These are phyloP conservation scores for Pseudonitzschia pungens DNA, from an alignment of 108 stramenopile species.

Conservation along the genomic window DNA sequence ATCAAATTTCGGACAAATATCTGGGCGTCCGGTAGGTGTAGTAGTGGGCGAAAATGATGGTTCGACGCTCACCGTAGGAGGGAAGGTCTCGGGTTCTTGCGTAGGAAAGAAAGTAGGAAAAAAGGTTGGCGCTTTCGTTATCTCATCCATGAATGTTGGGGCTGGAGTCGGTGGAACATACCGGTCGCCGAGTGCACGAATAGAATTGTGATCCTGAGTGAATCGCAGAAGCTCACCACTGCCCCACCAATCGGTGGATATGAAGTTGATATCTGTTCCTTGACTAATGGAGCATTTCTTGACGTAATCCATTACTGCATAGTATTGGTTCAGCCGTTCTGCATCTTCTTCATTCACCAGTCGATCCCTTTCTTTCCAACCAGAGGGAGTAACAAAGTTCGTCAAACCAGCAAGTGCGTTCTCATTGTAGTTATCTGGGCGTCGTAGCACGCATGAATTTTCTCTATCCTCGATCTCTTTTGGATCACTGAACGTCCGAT, in stretches of 20 bases:
- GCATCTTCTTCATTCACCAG: slow-evolving; percentile 7
- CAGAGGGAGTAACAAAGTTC: slow-evolving; percentile 47
- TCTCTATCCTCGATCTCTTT: slow-evolving; percentile 41
- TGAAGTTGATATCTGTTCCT: slow-evolving; percentile 37
- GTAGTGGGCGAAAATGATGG: neutral
- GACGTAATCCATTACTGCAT: slow-evolving; percentile 34
- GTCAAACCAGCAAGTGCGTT: slow-evolving; percentile 54
- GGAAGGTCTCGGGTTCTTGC: neutral
- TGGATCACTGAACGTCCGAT: slow-evolving; percentile 26
- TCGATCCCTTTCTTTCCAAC: neutral
- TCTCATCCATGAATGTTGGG: neutral
- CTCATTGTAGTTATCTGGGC: slow-evolving; percentile 20
- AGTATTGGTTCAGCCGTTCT: slow-evolving; percentile 38
- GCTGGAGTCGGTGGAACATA: neutral
- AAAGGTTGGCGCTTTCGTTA: neutral
- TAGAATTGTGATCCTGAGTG: slow-evolving; percentile 47
- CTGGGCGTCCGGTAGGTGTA: neutral
- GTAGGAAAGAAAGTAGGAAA: neutral
- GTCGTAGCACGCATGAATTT: slow-evolving; percentile 46
- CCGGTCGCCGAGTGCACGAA: slow-evolving; percentile 7
- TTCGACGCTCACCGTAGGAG: neutral
- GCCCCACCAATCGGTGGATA: slow-evolving; percentile 70
- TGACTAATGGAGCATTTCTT: slow-evolving; percentile 31
- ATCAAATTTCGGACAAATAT: neutral
- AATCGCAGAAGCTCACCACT: slow-evolving; percentile 51